These are phyloP conservation scores for Aspergillus clavatus DNA, from an alignment of 2,329 filamentous ascomycete genomes.

Conservation along the genomic window DNA sequence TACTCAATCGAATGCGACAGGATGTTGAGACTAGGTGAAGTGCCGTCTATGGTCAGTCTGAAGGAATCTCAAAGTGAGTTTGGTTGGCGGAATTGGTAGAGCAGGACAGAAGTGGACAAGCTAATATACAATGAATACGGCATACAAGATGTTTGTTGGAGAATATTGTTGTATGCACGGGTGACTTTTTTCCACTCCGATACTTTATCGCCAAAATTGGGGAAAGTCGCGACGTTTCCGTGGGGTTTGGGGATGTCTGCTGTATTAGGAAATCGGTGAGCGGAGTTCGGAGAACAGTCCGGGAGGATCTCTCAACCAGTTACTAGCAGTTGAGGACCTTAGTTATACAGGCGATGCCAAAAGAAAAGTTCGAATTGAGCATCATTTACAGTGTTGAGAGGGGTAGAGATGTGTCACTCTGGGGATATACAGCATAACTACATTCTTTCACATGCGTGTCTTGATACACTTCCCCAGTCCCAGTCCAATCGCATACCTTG, in stretches of 20 bases:
- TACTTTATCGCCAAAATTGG: slow-evolving; percentile 15
- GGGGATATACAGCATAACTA: no score
- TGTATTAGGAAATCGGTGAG: slow-evolving; percentile 34
- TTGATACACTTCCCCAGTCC: neutral
- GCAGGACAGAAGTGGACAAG: no score
- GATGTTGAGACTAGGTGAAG: neutral
- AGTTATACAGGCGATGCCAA: neutral
- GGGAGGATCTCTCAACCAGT: neutral
- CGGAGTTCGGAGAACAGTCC: slow-evolving; percentile 4
- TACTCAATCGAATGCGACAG: neutral
- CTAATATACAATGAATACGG: neutral
- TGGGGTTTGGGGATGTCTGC: slow-evolving; percentile 25
- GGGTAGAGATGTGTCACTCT: no score
- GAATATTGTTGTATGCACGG: neutral
- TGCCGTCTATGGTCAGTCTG: no score
- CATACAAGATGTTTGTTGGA: neutral
- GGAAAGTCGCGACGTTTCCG: slow-evolving; percentile 18
- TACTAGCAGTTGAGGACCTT: neutral
- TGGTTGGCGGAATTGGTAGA: neutral
- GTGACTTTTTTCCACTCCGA: slow-evolving; percentile 5
- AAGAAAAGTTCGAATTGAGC: no score
- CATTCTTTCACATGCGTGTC: neutral
- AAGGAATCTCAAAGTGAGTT: neutral
- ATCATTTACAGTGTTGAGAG: no score
- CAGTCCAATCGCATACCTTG: neutral